Base-by-base conservation (phyloP, 2,329 filamentous ascomycete species). In the Sordariomycetes sp. region DNA sequence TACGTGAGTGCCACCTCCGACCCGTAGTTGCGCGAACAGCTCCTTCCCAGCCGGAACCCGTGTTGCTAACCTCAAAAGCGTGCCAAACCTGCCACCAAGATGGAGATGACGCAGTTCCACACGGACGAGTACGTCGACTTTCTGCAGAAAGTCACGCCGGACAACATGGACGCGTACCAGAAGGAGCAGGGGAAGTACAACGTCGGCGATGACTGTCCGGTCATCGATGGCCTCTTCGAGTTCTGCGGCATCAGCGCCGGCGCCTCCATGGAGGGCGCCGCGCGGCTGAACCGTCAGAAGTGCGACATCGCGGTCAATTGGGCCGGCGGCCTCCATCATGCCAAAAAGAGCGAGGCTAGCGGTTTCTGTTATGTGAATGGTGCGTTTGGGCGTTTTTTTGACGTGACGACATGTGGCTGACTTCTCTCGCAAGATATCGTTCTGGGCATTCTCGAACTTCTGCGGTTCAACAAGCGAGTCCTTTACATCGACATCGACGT, bases 341-440 rank as follows among this genome's bases (percentile, higher is more conserved):
- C 94, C 51, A 97, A 97, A 73, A 97, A 97, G 74, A 89, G 88
- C 63, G 91, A 97, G 74, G 94, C 94, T 60, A 93, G 88, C 65
- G 94, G 94, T 40, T 99, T 99, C 76, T 99, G 94, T 77, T 99
- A 99, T 71, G 90, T 97, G 65, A 99, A 99, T 70, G 93, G 89
- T 82, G 48, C 24, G 53, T 43, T 11, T 57, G n/a, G 12, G 20
- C 7, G 14, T n/a, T 24, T 25, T 10, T 14, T 3, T 8, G 51
- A 18, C 5, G 3, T 12, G 25, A 25, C 14, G 16, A n/a, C 16
- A 34, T 2, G 22, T 35, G 10, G n/a, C 60, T 62, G 59, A 64
- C 48, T 34, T 4, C 40, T 18, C 34, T 1, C 75, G 28, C 28
- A 32, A 97, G 83, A 99, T 72, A 97, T 99, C 62, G 94, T 99